Base-by-base conservation (phyloP, 805 yeast genomes). In the Scheffersomyces lignosus region DNA sequence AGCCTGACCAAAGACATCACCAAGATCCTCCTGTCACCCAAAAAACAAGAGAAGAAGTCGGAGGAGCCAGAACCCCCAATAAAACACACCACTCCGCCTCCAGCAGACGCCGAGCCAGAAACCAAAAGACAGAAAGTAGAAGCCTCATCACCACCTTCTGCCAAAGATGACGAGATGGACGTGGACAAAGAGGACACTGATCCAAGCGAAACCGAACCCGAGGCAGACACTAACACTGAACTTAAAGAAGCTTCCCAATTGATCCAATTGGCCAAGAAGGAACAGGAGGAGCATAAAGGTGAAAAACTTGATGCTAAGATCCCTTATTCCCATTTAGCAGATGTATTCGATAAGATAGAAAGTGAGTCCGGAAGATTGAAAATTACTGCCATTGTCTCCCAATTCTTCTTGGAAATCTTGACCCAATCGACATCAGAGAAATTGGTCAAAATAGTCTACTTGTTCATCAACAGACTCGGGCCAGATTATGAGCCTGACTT, bases 401-500 rank as follows among this genome's bases (percentile, higher is more conserved):
- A 79, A 32, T 84, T 90, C 56, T 85, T 86, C 56, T 61, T 74
- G 9, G 75, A 77, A 28, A 80, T 88, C 0, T 65, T 93, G 36
- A 58, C 71, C 18, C 68, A 74, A 29, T 49, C 61, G 20, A 41
- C 58, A 2, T 59, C 62, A 4, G 66, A 62, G n/a, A 71, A 78
- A 29, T 62, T 93, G 36, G 72, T 87, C 5, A 79, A 77, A 37
- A 80, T 87, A 1, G 84, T 90, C 1, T 93, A 91, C 51, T 71
- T 93, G 13, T 85, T 86, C 62, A 89, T 91, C 56, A 91, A 91
- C 57, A 70, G 91, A 43, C 65, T 90, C 7, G 96, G 97, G 0
- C 99, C 99, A 0, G 99, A 93, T 58, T 93, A 93, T 55, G 96
- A 88, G 55, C 72, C 74, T 2, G 97, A 95, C 20, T 66, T 91